Percentiles rank a stretch among this genome's conserved stretches.
phyloP scores from a whole-genome alignment of 2,329 filamentous ascomycete genomes.

The Samsoniella hepiali region DNA sequence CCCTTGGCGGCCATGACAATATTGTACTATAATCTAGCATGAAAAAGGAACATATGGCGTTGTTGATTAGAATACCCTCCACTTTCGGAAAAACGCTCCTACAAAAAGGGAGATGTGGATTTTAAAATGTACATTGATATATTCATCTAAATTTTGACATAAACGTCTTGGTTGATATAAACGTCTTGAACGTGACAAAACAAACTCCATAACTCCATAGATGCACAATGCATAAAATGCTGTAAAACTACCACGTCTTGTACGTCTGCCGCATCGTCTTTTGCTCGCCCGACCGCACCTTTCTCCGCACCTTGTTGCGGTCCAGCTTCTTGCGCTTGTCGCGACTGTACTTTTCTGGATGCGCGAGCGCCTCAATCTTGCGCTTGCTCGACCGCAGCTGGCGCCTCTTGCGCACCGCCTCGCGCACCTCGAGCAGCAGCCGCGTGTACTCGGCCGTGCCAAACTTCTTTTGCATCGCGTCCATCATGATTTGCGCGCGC shows the following conservation, averaged over 20 bases:
- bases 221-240: conserved; percentile 10
- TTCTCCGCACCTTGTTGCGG: conserved; percentile 78
- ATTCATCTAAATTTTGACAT: conserved; percentile 3
- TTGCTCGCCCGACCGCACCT: conserved; percentile 71
- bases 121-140: conserved; percentile 4
- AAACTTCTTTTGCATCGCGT: conserved; percentile 77
- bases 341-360: conserved; percentile 73
- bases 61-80: conserved; percentile 14
- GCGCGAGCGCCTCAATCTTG: conserved; percentile 79
- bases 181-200: background rate
- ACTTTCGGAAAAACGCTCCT: background rate
- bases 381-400: conserved; percentile 77
- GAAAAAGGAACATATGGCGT: conserved; percentile 2
- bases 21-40: conserved; percentile 4
- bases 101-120: background rate
- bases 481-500: conserved; percentile 74
- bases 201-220: conserved; percentile 6
- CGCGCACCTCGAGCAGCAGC: conserved; percentile 68
- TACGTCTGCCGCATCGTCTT: conserved; percentile 69
- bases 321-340: conserved; percentile 83
- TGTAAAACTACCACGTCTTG: conserved; percentile 42
- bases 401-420: conserved; percentile 67
- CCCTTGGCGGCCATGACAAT: background rate
- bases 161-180: background rate
- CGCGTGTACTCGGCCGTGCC: conserved; percentile 78